Evolutionary conservation across 164 flowering plant genomes (phyloP), one percentile per base, ranked within the genome.

Genomic region (Liquidambar formosana): DNA sequence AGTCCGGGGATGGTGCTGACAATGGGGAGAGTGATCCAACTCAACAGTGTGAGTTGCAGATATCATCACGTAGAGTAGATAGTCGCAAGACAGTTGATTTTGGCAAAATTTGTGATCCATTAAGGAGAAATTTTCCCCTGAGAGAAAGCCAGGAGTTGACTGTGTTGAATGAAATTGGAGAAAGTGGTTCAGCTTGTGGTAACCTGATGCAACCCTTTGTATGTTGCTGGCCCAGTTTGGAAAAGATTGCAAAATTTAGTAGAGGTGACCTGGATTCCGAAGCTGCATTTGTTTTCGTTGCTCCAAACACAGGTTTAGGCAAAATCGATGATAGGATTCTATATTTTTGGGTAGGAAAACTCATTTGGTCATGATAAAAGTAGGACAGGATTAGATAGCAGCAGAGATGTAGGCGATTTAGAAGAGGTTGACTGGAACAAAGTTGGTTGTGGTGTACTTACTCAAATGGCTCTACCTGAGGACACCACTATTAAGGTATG

Each of bases 301-400:
- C 70, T 70, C 81, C 84, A 33, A 67, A 61, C 71, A 71, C 67
- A 67, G 61, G 62, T 60, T 25, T 57, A 67, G 76, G 70, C 19
- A 63, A 76, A 21, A 51, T 15, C 48, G 76, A 69, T 54, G 74
- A 52, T 67, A 70, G 70, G 66, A 62, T 71, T 71, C 41, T 87
- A 16, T 83, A 86, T 68, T 61, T 90, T 72, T 88, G 95, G 95
- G 49, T 90, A 57, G 95, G 95, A 72, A 86, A n/a, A 71, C 26
- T 81, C 77, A 62, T 83, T 88, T 64, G 60, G 43, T 47, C 33
- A 27, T 54, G 76, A 67, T 33, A 63, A 56, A 58, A 64, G 64
- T 41, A 51, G 10, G 64, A 64, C 41, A 76, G 74, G 38, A 21
- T 59, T 64, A 47, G 69, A 61, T 58, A 63, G 71, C 63, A 65